phyloP scores from a whole-genome alignment of 306 rosid genomes.

The Parietaria judaica region DNA sequence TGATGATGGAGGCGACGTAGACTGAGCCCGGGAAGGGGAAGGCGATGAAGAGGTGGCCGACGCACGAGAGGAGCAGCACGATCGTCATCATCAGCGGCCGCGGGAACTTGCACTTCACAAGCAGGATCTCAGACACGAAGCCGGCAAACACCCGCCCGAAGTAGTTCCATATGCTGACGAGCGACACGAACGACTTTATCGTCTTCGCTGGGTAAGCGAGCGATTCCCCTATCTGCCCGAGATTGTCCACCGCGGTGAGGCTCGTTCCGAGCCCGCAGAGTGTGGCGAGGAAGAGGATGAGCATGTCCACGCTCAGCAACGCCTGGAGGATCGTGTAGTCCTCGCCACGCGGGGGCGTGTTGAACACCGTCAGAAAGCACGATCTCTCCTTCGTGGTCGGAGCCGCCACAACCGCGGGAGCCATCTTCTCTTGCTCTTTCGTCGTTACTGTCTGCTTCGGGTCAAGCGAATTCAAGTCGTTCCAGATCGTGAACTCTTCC shows the following conservation, averaged over 20 bases:
- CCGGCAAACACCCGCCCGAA: constrained; percentile 43
- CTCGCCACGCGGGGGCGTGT: constrained; percentile 35
- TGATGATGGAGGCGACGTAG: constrained; percentile 33
- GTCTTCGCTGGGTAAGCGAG: constrained; percentile 28
- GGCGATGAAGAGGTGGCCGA: constrained; percentile 35
- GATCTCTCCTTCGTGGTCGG: not conserved
- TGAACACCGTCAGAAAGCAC: constrained; percentile 13
- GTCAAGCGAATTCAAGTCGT: constrained; percentile 2
- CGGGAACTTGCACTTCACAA: constrained; percentile 29
- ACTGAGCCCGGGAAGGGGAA: constrained; percentile 37
- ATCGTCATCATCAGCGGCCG: constrained; percentile 36
- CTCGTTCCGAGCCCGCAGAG: constrained; percentile 39
- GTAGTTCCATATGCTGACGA: constrained; percentile 48
- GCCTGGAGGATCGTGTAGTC: constrained; percentile 46
- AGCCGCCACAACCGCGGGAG: not conserved
- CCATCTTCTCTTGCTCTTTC: not conserved
- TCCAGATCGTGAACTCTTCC: constrained; percentile 28
- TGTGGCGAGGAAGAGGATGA: constrained; percentile 26
- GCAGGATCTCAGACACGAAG: constrained; percentile 32
- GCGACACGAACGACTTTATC: constrained; percentile 27
- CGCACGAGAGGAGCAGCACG: constrained; percentile 29
- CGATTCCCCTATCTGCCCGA: constrained; percentile 49
- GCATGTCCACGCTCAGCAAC: constrained; percentile 33
- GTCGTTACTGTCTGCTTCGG: not conserved
- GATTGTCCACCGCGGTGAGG: constrained; percentile 36